A percentile compares a stretch with the other conserved stretches of the same genome.
phyloP scores from a whole-genome alignment of 2,329 filamentous ascomycete genomes.

The Dactylellina parvicollis region DNA sequence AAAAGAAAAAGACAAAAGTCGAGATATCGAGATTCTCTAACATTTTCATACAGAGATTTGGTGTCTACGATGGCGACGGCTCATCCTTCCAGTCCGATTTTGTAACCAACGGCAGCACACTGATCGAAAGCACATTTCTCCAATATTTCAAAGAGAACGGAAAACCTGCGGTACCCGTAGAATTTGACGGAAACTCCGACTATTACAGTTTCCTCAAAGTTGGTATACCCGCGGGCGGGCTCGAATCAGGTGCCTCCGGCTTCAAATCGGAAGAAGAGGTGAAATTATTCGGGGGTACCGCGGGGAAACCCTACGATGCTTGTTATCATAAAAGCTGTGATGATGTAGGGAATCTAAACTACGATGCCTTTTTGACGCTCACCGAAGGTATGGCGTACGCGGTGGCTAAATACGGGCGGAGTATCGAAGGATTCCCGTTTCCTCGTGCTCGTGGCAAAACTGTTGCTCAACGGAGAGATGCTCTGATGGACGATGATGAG shows the following conservation, averaged over 20 bases:
- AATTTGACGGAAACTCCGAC: constrained; percentile 69
- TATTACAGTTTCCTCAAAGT: constrained; percentile 69
- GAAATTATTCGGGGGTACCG: constrained; percentile 67
- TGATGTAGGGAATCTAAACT: constrained; percentile 46
- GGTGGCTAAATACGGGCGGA: constrained; percentile 74
- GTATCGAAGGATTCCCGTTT: constrained; percentile 72
- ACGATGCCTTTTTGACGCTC: constrained; percentile 57
- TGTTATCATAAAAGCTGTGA: constrained; percentile 53
- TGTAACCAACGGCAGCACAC: constrained; percentile 68
- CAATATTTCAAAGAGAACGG: constrained; percentile 64
- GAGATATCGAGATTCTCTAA: neutral
- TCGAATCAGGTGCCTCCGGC: constrained; percentile 70
- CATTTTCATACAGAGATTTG: constrained; percentile 54
- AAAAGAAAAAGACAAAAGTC: too few relatives aligned
- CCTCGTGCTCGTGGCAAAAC: constrained; percentile 43
- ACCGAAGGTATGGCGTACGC: constrained; percentile 73
- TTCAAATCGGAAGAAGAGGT: constrained; percentile 69
- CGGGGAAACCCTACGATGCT: constrained; percentile 61
- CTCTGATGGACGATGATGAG: neutral
- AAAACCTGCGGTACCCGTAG: constrained; percentile 64
- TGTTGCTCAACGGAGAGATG: constrained; percentile 19
- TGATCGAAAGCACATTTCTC: constrained; percentile 67
- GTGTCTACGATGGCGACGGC: constrained; percentile 67
- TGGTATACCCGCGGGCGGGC: constrained; percentile 68
- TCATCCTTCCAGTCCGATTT: constrained; percentile 65